Evolutionary conservation across 2,329 filamentous ascomycete species (phyloP), one percentile per base, ranked within the genome.

Genomic region (Diaporthe sp.): DNA sequence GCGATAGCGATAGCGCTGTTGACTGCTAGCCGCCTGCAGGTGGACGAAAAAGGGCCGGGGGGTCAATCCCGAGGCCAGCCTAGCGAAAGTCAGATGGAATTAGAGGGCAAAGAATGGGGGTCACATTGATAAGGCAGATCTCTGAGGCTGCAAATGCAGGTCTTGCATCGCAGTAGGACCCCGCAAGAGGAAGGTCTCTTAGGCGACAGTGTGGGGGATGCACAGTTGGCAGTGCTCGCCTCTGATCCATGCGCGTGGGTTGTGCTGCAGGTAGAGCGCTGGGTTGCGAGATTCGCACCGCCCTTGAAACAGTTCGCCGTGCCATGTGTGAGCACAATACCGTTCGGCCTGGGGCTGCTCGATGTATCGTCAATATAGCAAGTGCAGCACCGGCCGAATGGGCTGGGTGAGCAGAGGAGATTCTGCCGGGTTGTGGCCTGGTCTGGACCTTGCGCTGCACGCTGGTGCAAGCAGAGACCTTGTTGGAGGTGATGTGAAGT

Each of bases 111-210:
- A 53, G 58, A 42, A 53, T 53, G 58, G 72, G 34, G 62, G 61
- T 46, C 53, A 70, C 61, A 34, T 71, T 71, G 72, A 74, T 74
- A 71, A 74, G 72, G 53, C 62, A 68, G 72, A 58, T 73, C 46
- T 31, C n/a, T 55, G 62, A 71, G 72, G 72, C 53, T 74, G 49
- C 53, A 37, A 42, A 53, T 74, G 71, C 71, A 65, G 71, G 58
- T 37, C 46, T 62, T 31, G 58, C 58, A 46, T 73, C 71, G 57
- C 57, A 73, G 28, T 74, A 31, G 53, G 22, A 39, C 65, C 34
- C 65, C 46, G 19, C 65, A 68, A 68, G 65, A 68, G 65, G 72
- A 74, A 74, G 72, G 72, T 70, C 61, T 58, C 71, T 55, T n/a
- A 55, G 1, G 15, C 19, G 34, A 19, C 19, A 22, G 58, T 53